phyloP scores from a whole-genome alignment of 352 stramenopile genomes.

The Phytophthora palmivora region DNA sequence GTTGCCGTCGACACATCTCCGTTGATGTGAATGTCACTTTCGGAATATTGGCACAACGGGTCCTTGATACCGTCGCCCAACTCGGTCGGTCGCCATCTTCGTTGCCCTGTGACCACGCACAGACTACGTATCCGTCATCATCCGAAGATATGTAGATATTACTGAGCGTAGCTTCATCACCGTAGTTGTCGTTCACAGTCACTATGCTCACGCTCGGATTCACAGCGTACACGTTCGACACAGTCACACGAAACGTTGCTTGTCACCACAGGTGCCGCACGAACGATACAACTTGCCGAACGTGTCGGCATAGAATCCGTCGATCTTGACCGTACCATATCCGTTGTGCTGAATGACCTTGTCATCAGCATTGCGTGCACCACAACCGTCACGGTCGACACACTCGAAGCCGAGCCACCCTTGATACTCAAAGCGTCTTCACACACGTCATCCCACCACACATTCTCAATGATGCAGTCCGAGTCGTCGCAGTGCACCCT shows the following conservation, averaged over 20 bases:
- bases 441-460: slow-evolving; percentile 63
- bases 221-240: slow-evolving; percentile 54
- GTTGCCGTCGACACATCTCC: slow-evolving; percentile 24
- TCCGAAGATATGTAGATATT: slow-evolving; percentile 46
- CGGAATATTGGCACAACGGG: slow-evolving; percentile 41
- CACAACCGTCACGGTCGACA: slow-evolving; percentile 43
- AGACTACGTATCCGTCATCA: slow-evolving; percentile 36
- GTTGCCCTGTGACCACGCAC: slow-evolving; percentile 38
- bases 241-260: slow-evolving; percentile 45
- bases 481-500: slow-evolving; percentile 50
- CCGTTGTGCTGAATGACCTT: slow-evolving; percentile 65
- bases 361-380: slow-evolving; percentile 52
- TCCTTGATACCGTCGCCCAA: slow-evolving; percentile 45
- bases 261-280: slow-evolving; percentile 48
- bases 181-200: slow-evolving; percentile 53
- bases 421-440: slow-evolving; percentile 57
- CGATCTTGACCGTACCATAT: slow-evolving; percentile 45
- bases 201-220: slow-evolving; percentile 48
- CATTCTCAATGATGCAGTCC: slow-evolving; percentile 58
- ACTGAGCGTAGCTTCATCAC: slow-evolving; percentile 44
- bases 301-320: slow-evolving; percentile 51
- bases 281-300: slow-evolving; percentile 61
- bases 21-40: slow-evolving; percentile 43
- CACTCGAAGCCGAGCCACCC: slow-evolving; percentile 37
- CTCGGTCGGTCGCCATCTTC: slow-evolving; percentile 39